These are phyloP conservation scores for Aspergillus hancockii DNA, from an alignment of 495 filamentous ascomycete species.

Conservation along the genomic window DNA sequence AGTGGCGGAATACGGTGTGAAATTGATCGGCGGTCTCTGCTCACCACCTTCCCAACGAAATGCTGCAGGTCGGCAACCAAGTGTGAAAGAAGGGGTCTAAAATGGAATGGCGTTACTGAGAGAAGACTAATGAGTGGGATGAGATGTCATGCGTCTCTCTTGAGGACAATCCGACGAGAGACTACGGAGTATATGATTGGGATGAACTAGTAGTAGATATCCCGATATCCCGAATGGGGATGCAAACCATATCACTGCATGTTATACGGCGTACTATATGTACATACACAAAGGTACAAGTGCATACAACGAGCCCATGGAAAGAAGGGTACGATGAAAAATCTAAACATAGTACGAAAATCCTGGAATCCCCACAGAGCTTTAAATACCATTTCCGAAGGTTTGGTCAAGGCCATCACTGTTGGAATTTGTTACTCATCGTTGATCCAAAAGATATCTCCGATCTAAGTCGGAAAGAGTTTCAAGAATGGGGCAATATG, in stretches of 20 bases:
- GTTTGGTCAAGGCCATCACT: constrained; percentile 1
- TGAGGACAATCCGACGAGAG: too few relatives aligned
- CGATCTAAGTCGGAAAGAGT: not conserved
- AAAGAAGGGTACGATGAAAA: not conserved
- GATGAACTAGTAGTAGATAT: not conserved
- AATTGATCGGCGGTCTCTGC: not conserved
- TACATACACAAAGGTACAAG: too few relatives aligned
- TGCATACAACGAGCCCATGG: too few relatives aligned
- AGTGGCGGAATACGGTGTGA: not conserved
- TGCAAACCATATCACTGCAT: not conserved
- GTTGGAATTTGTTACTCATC: not conserved
- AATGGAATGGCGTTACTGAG: not conserved
- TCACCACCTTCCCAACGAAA: not conserved
- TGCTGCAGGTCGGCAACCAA: too few relatives aligned
- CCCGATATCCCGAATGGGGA: not conserved
- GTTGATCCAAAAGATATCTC: constrained; percentile 1
- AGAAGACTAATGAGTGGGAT: not conserved
- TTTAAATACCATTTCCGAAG: not conserved
- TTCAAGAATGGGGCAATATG: constrained; percentile 6
- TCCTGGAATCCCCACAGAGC: not conserved
- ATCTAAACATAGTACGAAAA: too few relatives aligned
- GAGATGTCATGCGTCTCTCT: not conserved
- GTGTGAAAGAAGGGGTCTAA: not conserved
- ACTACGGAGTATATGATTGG: not conserved
- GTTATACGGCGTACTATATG: not conserved